phyloP scores from a whole-genome alignment of 2,329 filamentous ascomycete genomes.

The Sporothrix dimorphospora region DNA sequence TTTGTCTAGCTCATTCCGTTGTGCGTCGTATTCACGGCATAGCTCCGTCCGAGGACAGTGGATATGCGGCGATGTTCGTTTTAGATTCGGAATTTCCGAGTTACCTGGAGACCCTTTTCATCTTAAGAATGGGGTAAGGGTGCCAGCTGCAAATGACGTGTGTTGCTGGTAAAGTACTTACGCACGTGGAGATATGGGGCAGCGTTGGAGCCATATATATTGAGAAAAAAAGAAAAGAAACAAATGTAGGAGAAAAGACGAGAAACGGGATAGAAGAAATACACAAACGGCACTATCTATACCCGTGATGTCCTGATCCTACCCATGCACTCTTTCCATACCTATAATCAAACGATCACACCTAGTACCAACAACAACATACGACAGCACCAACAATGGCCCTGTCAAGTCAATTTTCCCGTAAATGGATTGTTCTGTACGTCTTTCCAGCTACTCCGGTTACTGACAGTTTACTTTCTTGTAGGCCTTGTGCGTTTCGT shows the following conservation, averaged over 20 bases:
- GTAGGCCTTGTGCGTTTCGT: slow-evolving; percentile 63
- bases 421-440: not conserved
- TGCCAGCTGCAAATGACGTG: not conserved
- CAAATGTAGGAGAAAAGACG: too few relatives aligned
- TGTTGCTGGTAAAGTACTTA: not conserved
- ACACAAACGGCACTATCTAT: not conserved
- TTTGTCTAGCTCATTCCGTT: too few relatives aligned
- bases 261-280: not conserved
- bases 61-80: not conserved
- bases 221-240: too few relatives aligned
- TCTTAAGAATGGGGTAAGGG: too few relatives aligned
- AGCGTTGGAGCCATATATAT: too few relatives aligned
- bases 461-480: not conserved
- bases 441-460: too few relatives aligned
- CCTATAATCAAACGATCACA: too few relatives aligned
- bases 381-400: not conserved
- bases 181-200: not conserved
- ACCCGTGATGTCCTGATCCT: too few relatives aligned
- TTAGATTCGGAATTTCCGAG: not conserved
- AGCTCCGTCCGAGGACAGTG: not conserved
- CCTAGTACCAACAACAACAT: not conserved
- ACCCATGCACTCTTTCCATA: too few relatives aligned
- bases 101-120: not conserved
- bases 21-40: not conserved
- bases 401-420: not conserved